phyloP scores from a whole-genome alignment of 2,329 filamentous ascomycete genomes.

The Scolecobasidium constrictum region DNA sequence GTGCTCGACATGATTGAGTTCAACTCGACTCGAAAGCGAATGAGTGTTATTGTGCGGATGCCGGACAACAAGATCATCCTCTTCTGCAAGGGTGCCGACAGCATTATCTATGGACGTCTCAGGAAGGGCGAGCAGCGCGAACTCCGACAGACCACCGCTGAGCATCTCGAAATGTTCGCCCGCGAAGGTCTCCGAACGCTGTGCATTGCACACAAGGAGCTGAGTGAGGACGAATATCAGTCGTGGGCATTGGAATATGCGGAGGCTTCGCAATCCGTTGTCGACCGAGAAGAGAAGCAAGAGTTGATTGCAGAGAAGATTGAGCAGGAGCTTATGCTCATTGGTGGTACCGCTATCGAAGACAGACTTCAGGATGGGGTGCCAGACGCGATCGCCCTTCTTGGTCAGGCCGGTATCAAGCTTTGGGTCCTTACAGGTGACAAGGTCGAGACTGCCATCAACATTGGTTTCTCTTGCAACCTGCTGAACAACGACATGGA shows the following conservation, averaged over 20 bases:
- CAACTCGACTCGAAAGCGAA: constrained; percentile 91
- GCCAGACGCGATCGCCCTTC: constrained; percentile 83
- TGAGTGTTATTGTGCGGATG: constrained; percentile 96
- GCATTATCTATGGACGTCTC: constrained; percentile 88
- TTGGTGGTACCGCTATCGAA: constrained; percentile 94
- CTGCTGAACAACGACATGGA: constrained; percentile 97
- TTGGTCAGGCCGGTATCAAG: constrained; percentile 92
- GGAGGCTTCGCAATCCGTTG: constrained; percentile 69
- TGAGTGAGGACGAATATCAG: constrained; percentile 74
- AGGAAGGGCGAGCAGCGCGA: constrained; percentile 77
- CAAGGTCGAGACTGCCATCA: constrained; percentile 98
- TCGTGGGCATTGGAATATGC: constrained; percentile 83
- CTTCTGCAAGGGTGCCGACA: constrained; percentile 96
- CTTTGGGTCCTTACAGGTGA: constrained; percentile 97
- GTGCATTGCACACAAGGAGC: constrained; percentile 76
- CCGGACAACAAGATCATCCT: constrained; percentile 80
- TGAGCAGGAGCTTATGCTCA: constrained; percentile 74
- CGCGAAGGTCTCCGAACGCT: constrained; percentile 89
- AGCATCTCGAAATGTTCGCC: constrained; percentile 95
- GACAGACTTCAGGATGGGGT: constrained; percentile 95
- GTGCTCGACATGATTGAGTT: constrained; percentile 95
- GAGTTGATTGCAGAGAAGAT: constrained; percentile 84
- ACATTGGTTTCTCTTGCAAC: constrained; percentile 98
- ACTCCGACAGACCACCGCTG: constrained; percentile 71
- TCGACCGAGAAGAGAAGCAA: constrained; percentile 83